Evolutionary conservation across 495 filamentous ascomycete genomes (phyloP).

Genomic region (Chaetomidium leptoderma): DNA sequence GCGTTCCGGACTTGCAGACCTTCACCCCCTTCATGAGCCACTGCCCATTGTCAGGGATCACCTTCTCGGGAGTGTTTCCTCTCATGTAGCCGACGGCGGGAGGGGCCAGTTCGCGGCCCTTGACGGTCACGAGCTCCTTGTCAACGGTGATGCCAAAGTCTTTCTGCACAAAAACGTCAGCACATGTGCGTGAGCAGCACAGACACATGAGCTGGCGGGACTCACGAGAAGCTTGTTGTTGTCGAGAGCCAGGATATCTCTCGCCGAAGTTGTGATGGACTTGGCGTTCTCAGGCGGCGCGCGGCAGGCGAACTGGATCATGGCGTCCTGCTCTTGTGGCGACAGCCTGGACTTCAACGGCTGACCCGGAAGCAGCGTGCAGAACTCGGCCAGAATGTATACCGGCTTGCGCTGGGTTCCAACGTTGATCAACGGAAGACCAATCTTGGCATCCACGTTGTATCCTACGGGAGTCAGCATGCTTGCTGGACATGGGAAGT

Average conservation of each 20-base stretch:
- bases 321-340: slow-evolving; percentile 53
- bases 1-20: slow-evolving; percentile 29
- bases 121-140: slow-evolving; percentile 58
- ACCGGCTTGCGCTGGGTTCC: slow-evolving; percentile 54
- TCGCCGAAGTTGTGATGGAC: slow-evolving; percentile 58
- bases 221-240: slow-evolving; percentile 33
- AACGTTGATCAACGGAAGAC: slow-evolving; percentile 65
- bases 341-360: slow-evolving; percentile 51
- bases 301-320: slow-evolving; percentile 69
- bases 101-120: slow-evolving; percentile 55
- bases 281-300: slow-evolving; percentile 59
- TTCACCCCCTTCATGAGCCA: slow-evolving; percentile 40
- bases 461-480: slow-evolving; percentile 30
- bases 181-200: not conserved
- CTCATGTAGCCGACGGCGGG: slow-evolving; percentile 54
- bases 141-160: slow-evolving; percentile 55
- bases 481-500: not conserved
- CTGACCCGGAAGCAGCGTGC: slow-evolving; percentile 63
- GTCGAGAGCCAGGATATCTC: slow-evolving; percentile 36
- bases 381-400: slow-evolving; percentile 66
- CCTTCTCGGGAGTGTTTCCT: not conserved
- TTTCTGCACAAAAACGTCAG: slow-evolving; percentile 18
- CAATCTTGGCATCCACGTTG: slow-evolving; percentile 22
- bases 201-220: not conserved
- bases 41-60: slow-evolving; percentile 26